Evolutionary conservation across 306 rosid genomes (phyloP).

Genomic region (apple (Malus domestica)): ASM211411v1 NC_041800.1:31322733-31323232

Average conservation of each 20-base stretch:
- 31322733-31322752: constrained; percentile 63
- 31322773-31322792: constrained; percentile 75
- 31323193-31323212: constrained; percentile 53
- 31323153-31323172: constrained; percentile 59
- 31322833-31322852: not conserved
- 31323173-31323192: constrained; percentile 59
- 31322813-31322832: constrained; percentile 69
- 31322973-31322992: no score
- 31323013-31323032: no score
- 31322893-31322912: no score
- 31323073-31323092: not conserved
- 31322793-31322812: constrained; percentile 62
- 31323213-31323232: constrained; percentile 53
- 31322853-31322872: not conserved
- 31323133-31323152: constrained; percentile 39
- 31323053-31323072: not conserved
- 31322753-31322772: constrained; percentile 11
- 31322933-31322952: no score
- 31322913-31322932: no score
- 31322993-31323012: no score
- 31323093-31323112: constrained; percentile 12
- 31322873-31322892: not conserved
- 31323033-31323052: no score
- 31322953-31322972: no score
- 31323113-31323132: constrained; percentile 70